Conservation (phyloP, 2,329 filamentous ascomycete genomes). For the Claviceps purpurea region DNA sequence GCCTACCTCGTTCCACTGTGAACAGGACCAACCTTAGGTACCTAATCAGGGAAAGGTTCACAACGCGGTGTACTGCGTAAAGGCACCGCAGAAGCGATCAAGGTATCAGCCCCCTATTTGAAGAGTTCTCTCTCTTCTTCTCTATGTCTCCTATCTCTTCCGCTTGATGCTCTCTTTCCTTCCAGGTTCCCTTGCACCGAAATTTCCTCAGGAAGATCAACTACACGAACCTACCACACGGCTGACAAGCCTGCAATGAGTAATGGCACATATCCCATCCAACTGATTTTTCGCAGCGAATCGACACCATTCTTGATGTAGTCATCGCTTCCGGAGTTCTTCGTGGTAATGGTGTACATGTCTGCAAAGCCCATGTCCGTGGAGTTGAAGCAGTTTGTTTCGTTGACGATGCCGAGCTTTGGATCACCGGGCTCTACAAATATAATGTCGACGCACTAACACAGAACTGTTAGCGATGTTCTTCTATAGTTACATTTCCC, state of each 20-base stretch:
- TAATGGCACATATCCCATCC: conserved; percentile 30
- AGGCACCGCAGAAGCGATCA: neutral
- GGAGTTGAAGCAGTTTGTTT: conserved; percentile 81
- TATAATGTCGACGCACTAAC: conserved; percentile 84
- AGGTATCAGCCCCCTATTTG: neutral
- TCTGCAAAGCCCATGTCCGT: conserved; percentile 62
- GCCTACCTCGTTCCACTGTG: neutral
- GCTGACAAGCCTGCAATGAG: conserved; percentile 25
- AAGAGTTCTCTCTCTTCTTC: neutral
- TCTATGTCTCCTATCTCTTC: too few species aligned
- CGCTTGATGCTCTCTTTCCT: neutral
- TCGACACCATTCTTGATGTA: conserved; percentile 18
- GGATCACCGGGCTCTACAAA: conserved; percentile 66
- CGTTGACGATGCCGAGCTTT: conserved; percentile 56
- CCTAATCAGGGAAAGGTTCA: neutral
- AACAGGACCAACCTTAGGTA: neutral
- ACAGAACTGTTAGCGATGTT: neutral
- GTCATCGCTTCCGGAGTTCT: conserved; percentile 23
- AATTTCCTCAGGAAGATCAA: neutral
- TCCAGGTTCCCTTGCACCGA: neutral
- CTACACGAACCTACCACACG: conserved; percentile 17
- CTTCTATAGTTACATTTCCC: neutral
- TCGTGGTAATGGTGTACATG: conserved; percentile 55
- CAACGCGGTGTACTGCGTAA: neutral
- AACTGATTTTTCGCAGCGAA: conserved; percentile 11